Conservation (phyloP, 2,329 filamentous ascomycete genomes). For the Hypoxylon sp. region DNA sequence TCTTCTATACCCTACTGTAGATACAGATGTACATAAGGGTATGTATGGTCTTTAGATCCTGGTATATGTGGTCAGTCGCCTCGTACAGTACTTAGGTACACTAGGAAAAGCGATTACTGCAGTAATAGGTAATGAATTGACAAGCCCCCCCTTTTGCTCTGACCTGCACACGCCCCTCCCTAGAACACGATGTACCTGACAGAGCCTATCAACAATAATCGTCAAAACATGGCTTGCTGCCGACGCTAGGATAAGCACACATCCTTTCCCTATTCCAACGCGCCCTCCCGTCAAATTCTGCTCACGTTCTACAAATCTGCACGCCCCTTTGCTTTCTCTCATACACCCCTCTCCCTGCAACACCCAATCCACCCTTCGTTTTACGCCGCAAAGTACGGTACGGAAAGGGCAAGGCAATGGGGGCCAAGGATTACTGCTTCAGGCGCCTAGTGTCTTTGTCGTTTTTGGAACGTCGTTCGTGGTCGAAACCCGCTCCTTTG, state of each 20-base stretch:
- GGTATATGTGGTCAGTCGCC: slow-evolving; percentile 27
- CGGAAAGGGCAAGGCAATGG: slow-evolving; percentile 51
- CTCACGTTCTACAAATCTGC: slow-evolving; percentile 34
- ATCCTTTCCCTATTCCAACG: slow-evolving; percentile 39
- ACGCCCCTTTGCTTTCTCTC: slow-evolving; percentile 12
- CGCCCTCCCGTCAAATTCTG: slow-evolving; percentile 41
- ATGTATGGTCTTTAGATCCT: slow-evolving; percentile 26
- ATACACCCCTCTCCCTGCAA: slow-evolving; percentile 12
- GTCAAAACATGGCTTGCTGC: slow-evolving; percentile 36
- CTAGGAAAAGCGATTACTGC: slow-evolving; percentile 32
- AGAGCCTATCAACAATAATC: slow-evolving; percentile 39
- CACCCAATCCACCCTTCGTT: slow-evolving; percentile 37
- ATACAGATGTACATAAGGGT: slow-evolving; percentile 24
- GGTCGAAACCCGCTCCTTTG: slow-evolving; percentile 52
- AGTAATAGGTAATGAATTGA: slow-evolving; percentile 43
- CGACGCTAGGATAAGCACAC: slow-evolving; percentile 45
- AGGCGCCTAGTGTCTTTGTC: slow-evolving; percentile 50
- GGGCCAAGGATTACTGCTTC: slow-evolving; percentile 50
- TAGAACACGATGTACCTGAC: slow-evolving; percentile 8
- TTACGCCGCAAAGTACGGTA: slow-evolving; percentile 43
- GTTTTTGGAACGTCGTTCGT: slow-evolving; percentile 49
- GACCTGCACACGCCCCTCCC: slow-evolving; percentile 32
- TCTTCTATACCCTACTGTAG: slow-evolving; percentile 38
- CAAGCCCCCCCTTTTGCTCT: slow-evolving; percentile 36
- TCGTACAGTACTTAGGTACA: too few species aligned